These are phyloP conservation scores for Dactylonectria estremocensis DNA, from an alignment of 2,329 filamentous ascomycete genomes.

Conservation along the genomic window DNA sequence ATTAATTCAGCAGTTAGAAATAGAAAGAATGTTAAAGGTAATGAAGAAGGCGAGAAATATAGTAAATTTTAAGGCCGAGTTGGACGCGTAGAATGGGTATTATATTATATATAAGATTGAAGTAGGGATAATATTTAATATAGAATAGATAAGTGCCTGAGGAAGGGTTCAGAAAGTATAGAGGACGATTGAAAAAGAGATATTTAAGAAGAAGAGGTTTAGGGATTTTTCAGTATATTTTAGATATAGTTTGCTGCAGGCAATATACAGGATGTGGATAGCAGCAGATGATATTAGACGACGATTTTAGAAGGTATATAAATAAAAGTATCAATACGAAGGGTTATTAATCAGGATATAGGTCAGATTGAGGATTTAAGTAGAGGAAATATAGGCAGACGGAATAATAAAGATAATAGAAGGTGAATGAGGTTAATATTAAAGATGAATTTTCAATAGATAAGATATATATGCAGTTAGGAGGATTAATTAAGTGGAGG, in stretches of 20 bases:
- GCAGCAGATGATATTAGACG: not conserved
- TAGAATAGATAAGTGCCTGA: not conserved
- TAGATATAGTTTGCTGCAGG: not conserved
- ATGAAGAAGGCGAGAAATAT: not conserved
- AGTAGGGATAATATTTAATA: not conserved
- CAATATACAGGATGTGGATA: not conserved
- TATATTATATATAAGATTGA: not conserved
- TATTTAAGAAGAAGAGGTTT: not conserved
- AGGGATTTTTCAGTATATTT: not conserved
- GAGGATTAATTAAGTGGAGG: no score
- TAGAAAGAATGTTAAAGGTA: not conserved
- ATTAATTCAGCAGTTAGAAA: not conserved
- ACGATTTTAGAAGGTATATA: not conserved
- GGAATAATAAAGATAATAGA: no score
- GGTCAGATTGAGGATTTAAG: no score
- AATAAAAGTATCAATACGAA: no score
- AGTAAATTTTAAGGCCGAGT: not conserved
- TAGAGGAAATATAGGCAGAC: no score
- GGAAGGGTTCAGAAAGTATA: no score
- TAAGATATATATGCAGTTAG: no score
- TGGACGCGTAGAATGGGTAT: not conserved
- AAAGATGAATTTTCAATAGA: no score
- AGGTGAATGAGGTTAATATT: no score
- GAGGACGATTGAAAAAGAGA: not conserved
- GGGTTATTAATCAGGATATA: no score